These are phyloP conservation scores for Erythrophleum ivorense DNA, from an alignment of 331 rosid species.

Conservation along the genomic window DNA sequence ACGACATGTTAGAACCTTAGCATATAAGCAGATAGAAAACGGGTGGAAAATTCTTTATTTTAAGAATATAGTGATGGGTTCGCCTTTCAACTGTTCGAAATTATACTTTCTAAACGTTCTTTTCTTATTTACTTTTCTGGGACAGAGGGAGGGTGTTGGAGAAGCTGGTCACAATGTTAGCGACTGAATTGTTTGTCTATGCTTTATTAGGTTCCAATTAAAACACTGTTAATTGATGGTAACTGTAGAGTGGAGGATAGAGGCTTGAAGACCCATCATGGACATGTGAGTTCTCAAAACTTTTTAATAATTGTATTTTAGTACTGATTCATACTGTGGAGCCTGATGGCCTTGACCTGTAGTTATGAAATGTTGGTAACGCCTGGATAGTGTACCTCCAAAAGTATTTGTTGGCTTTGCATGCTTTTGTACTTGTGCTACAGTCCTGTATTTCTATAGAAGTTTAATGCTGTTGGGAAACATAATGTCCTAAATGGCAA, in stretches of 20 bases:
- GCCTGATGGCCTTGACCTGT: conserved; percentile 21
- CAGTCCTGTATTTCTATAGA: background rate
- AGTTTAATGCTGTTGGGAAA: conserved; percentile 15
- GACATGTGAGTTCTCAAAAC: conserved; percentile 73
- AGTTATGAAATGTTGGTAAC: conserved; percentile 24
- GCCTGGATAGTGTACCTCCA: background rate
- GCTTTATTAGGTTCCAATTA: conserved; percentile 81
- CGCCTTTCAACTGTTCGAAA: conserved; percentile 28
- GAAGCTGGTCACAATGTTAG: conserved; percentile 28
- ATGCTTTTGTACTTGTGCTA: background rate
- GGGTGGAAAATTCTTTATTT: background rate
- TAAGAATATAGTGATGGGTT: background rate
- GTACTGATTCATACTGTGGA: background rate
- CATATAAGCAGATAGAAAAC: conserved; percentile 13
- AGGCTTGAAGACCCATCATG: conserved; percentile 98
- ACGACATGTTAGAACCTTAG: conserved; percentile 8
- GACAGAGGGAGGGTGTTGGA: conserved; percentile 16
- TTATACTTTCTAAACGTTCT: conserved; percentile 34
- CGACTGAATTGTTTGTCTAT: conserved; percentile 24
- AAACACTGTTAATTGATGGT: conserved; percentile 87
- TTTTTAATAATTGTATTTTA: background rate
- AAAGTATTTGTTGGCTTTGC: conserved; percentile 11
- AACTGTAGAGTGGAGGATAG: conserved; percentile 99
- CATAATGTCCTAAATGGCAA: conserved; percentile 8
- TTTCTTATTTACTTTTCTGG: conserved; percentile 28